Conservation (phyloP, 2,329 filamentous ascomycete genomes). For the Ustilaginoidea virens region DNA sequence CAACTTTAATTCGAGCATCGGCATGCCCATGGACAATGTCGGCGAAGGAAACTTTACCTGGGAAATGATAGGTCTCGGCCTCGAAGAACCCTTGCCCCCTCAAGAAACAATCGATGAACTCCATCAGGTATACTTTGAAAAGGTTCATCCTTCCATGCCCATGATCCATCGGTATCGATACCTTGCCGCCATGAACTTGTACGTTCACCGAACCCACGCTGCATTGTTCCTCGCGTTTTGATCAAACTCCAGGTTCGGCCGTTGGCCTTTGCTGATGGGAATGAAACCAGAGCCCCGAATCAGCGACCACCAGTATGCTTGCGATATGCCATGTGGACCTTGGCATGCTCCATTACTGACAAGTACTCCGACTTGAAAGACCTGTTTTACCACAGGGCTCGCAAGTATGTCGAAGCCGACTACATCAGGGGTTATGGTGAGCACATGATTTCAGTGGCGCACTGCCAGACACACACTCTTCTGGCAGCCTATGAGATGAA, state of each 20-base stretch:
- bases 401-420: constrained; percentile 81
- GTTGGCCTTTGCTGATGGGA: not conserved
- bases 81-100: constrained; percentile 43
- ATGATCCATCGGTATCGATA: constrained; percentile 86
- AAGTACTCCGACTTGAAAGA: constrained; percentile 69
- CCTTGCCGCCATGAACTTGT: constrained; percentile 74
- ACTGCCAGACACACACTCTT: constrained; percentile 73
- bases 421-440: constrained; percentile 90
- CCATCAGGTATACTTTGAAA: constrained; percentile 81
- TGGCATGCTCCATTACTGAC: constrained; percentile 72
- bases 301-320: constrained; percentile 77
- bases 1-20: constrained; percentile 34
- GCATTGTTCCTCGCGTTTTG: too few relatives aligned
- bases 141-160: constrained; percentile 70
- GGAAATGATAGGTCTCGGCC: constrained; percentile 53
- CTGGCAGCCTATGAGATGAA: constrained; percentile 84
- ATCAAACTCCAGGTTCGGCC: too few relatives aligned
- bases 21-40: constrained; percentile 33
- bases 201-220: too few relatives aligned
- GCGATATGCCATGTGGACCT: constrained; percentile 91
- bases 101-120: constrained; percentile 65
- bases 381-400: constrained; percentile 75
- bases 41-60: constrained; percentile 51
- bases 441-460: constrained; percentile 68
- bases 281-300: constrained; percentile 46